These are phyloP conservation scores for Aspergillus terreus DNA, from an alignment of 2,329 filamentous ascomycete genomes.

Conservation along the genomic window DNA sequence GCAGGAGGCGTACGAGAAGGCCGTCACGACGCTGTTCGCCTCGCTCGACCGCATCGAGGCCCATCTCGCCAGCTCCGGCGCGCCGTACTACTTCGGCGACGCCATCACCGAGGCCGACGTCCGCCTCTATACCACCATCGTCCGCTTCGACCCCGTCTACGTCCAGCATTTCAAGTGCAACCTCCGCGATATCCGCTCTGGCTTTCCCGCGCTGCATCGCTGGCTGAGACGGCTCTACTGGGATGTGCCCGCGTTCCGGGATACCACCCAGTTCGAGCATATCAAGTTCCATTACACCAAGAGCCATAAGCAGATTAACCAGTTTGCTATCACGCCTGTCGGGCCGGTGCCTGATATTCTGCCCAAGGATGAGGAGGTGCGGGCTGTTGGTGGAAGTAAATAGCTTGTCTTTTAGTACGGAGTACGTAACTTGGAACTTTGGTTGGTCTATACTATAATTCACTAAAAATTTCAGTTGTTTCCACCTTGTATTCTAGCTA, in stretches of 20 bases:
- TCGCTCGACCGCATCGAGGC: slow-evolving; percentile 73
- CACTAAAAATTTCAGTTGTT: background rate
- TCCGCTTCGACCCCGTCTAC: slow-evolving; percentile 73
- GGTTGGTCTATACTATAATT: background rate
- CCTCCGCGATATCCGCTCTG: slow-evolving; percentile 75
- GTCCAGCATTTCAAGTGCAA: slow-evolving; percentile 84
- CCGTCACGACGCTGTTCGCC: slow-evolving; percentile 68
- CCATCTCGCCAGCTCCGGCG: slow-evolving; percentile 53
- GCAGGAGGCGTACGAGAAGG: slow-evolving; percentile 75
- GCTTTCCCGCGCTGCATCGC: slow-evolving; percentile 74
- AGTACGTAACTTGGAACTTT: background rate
- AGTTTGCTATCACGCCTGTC: slow-evolving; percentile 70
- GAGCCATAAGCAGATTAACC: slow-evolving; percentile 64
- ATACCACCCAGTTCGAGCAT: slow-evolving; percentile 88
- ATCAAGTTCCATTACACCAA: slow-evolving; percentile 80
- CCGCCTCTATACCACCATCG: slow-evolving; percentile 67
- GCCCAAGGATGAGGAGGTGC: slow-evolving; percentile 72
- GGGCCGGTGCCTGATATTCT: slow-evolving; percentile 82
- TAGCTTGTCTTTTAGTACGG: background rate
- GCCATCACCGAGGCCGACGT: slow-evolving; percentile 78
- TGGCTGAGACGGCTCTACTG: slow-evolving; percentile 87
- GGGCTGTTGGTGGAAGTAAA: slow-evolving; percentile 16
- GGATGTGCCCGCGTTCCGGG: slow-evolving; percentile 70
- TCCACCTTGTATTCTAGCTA: background rate
- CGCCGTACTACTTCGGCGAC: slow-evolving; percentile 71